Evolutionary conservation across 2,329 filamentous ascomycete genomes (phyloP).

Genomic region (Pseudogymnoascus destructans): DNA sequence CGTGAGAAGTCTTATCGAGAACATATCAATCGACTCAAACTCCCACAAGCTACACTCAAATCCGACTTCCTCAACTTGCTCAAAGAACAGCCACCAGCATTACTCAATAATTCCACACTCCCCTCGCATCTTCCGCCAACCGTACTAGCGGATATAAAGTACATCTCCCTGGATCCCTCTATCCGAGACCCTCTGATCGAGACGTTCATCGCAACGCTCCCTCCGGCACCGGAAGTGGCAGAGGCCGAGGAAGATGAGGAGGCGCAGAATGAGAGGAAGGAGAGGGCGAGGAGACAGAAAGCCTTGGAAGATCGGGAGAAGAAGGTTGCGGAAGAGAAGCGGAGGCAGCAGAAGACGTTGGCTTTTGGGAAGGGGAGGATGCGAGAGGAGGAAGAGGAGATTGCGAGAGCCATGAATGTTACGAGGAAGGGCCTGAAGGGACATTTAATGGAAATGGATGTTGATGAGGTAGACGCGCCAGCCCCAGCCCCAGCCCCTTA

Average conservation of each 20-base stretch:
- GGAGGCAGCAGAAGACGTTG: constrained; percentile 44
- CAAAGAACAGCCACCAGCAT: constrained; percentile 42
- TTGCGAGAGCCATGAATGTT: constrained; percentile 56
- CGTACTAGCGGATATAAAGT: constrained; percentile 54
- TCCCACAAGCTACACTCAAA: constrained; percentile 53
- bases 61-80: constrained; percentile 55
- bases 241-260: constrained; percentile 38
- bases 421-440: constrained; percentile 52
- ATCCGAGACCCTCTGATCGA: constrained; percentile 52
- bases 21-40: constrained; percentile 52
- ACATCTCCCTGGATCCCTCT: constrained; percentile 49
- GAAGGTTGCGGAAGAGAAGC: constrained; percentile 49
- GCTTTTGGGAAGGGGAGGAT: constrained; percentile 47
- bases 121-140: constrained; percentile 45
- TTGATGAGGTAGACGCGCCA: constrained; percentile 11
- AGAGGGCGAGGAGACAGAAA: constrained; percentile 46
- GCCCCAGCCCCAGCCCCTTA: background rate
- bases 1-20: constrained; percentile 71
- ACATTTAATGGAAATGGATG: constrained; percentile 33
- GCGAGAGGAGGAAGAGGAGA: constrained; percentile 52
- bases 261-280: constrained; percentile 37
- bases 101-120: constrained; percentile 47
- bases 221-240: constrained; percentile 39
- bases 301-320: constrained; percentile 53
- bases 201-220: constrained; percentile 51